Conservation (phyloP, 306 rosid genomes). For the Erythrophleum fordii region DNA sequence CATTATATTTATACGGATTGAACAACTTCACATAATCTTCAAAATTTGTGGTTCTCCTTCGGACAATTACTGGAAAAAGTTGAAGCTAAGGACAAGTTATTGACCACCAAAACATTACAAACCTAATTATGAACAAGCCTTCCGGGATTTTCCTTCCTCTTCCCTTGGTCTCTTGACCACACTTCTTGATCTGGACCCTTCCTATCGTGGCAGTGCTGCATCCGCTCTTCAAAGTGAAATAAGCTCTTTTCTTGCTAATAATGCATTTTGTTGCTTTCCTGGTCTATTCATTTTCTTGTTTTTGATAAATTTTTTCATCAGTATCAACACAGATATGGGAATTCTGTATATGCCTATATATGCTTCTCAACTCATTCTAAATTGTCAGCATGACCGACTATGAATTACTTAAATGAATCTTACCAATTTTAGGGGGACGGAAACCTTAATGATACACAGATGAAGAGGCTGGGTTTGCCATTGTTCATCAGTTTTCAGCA, state of each 20-base stretch:
- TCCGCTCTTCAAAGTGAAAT: constrained; percentile 49
- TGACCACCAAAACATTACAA: constrained; percentile 37
- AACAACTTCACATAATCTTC: constrained; percentile 76
- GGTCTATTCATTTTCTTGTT: not conserved
- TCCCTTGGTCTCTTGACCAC: constrained; percentile 41
- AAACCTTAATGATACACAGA: too few species aligned
- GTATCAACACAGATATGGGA: not conserved
- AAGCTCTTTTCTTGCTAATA: constrained; percentile 14
- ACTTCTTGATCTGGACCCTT: constrained; percentile 43
- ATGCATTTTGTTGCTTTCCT: not conserved
- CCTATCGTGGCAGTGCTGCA: constrained; percentile 39
- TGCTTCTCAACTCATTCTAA: too few species aligned
- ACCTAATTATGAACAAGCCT: constrained; percentile 37
- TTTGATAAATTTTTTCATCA: too few species aligned
- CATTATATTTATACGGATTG: constrained; percentile 50
- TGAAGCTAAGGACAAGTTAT: constrained; percentile 51
- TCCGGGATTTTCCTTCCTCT: constrained; percentile 38
- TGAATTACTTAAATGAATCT: too few species aligned
- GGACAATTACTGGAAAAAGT: constrained; percentile 60
- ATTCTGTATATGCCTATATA: not conserved
- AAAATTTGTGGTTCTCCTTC: constrained; percentile 71
- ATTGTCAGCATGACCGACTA: too few species aligned
- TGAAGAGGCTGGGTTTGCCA: too few species aligned
- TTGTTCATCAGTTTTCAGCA: too few species aligned
- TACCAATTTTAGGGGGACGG: too few species aligned